These are phyloP conservation scores for Aureobasidium mangrovei DNA, from an alignment of 2,329 filamentous ascomycete species.

Conservation along the genomic window DNA sequence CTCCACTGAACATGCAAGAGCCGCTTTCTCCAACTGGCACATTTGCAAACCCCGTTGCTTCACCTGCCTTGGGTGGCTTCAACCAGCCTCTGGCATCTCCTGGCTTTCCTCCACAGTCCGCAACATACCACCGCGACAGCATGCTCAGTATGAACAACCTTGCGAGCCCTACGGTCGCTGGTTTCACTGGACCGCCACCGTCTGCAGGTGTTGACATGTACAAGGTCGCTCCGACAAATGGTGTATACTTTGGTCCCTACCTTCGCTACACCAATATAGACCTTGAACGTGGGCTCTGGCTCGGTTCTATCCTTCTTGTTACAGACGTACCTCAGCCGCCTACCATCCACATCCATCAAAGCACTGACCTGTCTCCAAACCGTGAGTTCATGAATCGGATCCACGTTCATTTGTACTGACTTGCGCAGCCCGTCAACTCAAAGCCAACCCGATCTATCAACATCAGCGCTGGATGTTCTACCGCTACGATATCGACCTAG, in stretches of 20 bases:
- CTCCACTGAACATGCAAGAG: slow-evolving; percentile 74
- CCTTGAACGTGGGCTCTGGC: slow-evolving; percentile 78
- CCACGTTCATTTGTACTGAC: slow-evolving; percentile 26
- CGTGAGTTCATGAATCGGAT: slow-evolving; percentile 28
- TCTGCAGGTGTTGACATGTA: slow-evolving; percentile 87
- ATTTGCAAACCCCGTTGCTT: slow-evolving; percentile 36
- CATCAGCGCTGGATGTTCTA: slow-evolving; percentile 96
- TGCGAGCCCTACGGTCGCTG: slow-evolving; percentile 65
- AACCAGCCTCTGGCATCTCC: slow-evolving; percentile 67
- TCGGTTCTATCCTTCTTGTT: slow-evolving; percentile 86
- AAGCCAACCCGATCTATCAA: slow-evolving; percentile 70
- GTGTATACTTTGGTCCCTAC: slow-evolving; percentile 96
- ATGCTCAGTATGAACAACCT: slow-evolving; percentile 72
- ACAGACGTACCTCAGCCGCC: slow-evolving; percentile 87
- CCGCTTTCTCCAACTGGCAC: slow-evolving; percentile 72
- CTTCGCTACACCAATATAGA: slow-evolving; percentile 97
- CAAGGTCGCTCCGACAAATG: slow-evolving; percentile 86
- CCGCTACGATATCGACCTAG: slow-evolving; percentile 82
- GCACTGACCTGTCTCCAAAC: slow-evolving; percentile 82
- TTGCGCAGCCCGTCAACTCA: slow-evolving; percentile 54
- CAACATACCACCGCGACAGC: slow-evolving; percentile 60
- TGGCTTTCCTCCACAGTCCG: slow-evolving; percentile 72
- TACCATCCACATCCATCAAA: slow-evolving; percentile 91
- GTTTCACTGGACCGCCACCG: slow-evolving; percentile 82
- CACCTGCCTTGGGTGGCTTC: slow-evolving; percentile 38